These are phyloP conservation scores for Curvularia verruculosa DNA, from an alignment of 2,329 filamentous ascomycete species.

Conservation along the genomic window DNA sequence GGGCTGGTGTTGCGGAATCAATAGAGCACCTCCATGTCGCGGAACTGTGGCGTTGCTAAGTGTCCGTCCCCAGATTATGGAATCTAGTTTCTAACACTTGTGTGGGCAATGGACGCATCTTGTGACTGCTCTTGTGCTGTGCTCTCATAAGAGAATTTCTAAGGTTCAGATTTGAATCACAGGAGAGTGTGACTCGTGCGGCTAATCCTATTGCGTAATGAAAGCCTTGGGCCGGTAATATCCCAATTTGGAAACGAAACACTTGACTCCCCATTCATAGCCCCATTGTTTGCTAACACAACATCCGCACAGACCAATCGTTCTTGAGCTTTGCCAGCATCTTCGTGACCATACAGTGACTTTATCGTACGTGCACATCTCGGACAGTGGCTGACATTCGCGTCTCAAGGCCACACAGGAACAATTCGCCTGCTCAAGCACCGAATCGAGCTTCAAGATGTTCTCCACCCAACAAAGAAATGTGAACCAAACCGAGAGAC, in stretches of 20 bases:
- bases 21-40: conserved; percentile 41
- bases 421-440: conserved; percentile 19
- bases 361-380: conserved; percentile 32
- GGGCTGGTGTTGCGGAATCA: conserved; percentile 32
- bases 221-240: conserved; percentile 28
- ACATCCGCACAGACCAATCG: conserved; percentile 43
- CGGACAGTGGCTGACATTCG: conserved; percentile 30
- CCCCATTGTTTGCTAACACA: conserved; percentile 33
- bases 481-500: not conserved
- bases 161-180: conserved; percentile 26
- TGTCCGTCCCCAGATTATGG: conserved; percentile 31
- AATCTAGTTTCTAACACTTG: conserved; percentile 29
- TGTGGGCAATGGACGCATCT: conserved; percentile 26
- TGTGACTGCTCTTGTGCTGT: conserved; percentile 43
- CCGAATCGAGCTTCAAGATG: conserved; percentile 7
- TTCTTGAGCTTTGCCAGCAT: conserved; percentile 38
- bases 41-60: conserved; percentile 44
- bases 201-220: conserved; percentile 28
- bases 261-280: conserved; percentile 21
- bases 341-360: conserved; percentile 35
- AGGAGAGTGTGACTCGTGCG: conserved; percentile 17
- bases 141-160: conserved; percentile 16
- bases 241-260: conserved; percentile 28
- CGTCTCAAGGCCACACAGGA: conserved; percentile 30
- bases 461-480: not conserved